Conservation (phyloP, 305 asterid species). For the Plantago lanceolata region DNA sequence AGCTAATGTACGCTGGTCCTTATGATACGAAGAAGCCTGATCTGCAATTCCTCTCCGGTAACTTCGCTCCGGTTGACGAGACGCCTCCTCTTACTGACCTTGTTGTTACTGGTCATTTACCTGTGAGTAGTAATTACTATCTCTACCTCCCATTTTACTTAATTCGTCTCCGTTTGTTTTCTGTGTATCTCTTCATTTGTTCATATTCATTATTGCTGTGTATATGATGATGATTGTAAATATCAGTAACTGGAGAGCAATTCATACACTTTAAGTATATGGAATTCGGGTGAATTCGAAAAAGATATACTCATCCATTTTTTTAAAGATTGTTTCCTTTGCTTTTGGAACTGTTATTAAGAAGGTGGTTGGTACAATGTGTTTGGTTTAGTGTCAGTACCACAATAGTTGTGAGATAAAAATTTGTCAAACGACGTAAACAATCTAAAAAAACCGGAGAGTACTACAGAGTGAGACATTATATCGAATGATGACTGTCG, state of each 20-base stretch:
- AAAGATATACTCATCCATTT: too few species aligned
- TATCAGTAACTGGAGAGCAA: neutral
- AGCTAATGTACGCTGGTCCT: slow-evolving; percentile 51
- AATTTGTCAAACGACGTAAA: too few species aligned
- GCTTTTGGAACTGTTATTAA: too few species aligned
- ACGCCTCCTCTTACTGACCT: slow-evolving; percentile 68
- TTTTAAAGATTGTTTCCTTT: too few species aligned
- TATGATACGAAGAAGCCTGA: slow-evolving; percentile 29
- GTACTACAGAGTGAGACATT: too few species aligned
- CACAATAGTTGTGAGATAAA: too few species aligned
- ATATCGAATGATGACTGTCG: too few species aligned
- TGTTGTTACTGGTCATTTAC: slow-evolving; percentile 56
- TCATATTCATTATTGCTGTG: neutral
- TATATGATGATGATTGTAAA: neutral
- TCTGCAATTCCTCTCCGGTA: slow-evolving; percentile 65
- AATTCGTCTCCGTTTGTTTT: neutral
- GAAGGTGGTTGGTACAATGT: too few species aligned
- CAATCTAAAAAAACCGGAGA: too few species aligned
- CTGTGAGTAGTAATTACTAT: slow-evolving; percentile 48
- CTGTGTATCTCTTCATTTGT: neutral
- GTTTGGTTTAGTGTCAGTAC: too few species aligned
- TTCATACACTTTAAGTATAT: too few species aligned
- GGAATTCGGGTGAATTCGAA: too few species aligned
- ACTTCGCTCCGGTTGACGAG: slow-evolving; percentile 70
- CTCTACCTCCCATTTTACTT: neutral